Base-by-base conservation (phyloP, 257 asterid genomes). In the Fraxinus anomala region DNA sequence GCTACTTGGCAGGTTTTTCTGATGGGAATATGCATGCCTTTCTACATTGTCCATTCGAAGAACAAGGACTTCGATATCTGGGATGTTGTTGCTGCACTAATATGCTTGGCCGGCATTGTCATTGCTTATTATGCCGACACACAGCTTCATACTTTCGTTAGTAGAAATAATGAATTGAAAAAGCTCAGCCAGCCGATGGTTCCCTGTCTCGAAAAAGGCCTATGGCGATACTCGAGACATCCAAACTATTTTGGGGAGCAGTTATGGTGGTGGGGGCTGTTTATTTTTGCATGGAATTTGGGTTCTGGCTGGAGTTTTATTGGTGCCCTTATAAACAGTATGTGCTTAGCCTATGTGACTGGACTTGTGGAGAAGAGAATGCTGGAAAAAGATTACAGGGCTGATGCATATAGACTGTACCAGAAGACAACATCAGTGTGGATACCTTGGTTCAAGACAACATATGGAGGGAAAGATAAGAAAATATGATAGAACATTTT, bases 201-300 rank as follows among this genome's bases (percentile, higher is more conserved):
- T 70, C 91, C 88, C 8, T 85, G 73, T 85, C 98, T 95, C 14
- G 96, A 95, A 49, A 77, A 74, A 65, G 99, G 99, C 56, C 81
- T 93, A 30, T 95, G 99, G 99, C 70, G 61, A 70, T 93, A 85
- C 85, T 93, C 98, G 0, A 86, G 97, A 3, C 99, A 95, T 77
- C 99, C 98, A 1, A 95, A 95, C 87, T 95, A 95, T 75, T 84
- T 95, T 10, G 99, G 99, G 4, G 99, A 95, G 90, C 99, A 95
- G 82, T 49, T 95, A 74, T 95, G 98, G 99, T 95, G 99, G 99
- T 95, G 96, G 98, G 99, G 99, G 9, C 82, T 95, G 66, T 89
- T 33, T 36, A 79, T 90, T 69, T 89, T 91, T 44, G 92, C 90
- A 1, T 95, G 93, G 98, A 89, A 88, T 85, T 83, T 95, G 84